Base-by-base conservation (phyloP, 2,329 filamentous ascomycete species). In the Aspergillus vadensis region DNA sequence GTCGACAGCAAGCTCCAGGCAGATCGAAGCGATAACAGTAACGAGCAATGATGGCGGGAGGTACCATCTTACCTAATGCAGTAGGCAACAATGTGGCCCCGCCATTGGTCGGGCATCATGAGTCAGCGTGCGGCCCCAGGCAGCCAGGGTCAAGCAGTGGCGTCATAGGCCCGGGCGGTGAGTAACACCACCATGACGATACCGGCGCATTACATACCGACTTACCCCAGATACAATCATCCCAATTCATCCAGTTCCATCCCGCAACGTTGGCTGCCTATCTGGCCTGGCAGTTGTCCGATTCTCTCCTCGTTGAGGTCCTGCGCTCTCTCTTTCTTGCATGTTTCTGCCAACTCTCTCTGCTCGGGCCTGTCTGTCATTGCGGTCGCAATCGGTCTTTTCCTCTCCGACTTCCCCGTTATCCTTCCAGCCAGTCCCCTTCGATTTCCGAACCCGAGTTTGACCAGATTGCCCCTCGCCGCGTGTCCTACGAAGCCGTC, bases 151-250 rank as follows among this genome's bases (percentile, higher is more conserved):
- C 21, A 53, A 23, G 60, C 39, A 32, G 67, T 74, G 71, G 71
- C 74, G 77, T 75, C 72, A 73, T 73, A 70, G 68, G 63, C 44
- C 38, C 17, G 68, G 70, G 73, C 73, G 74, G 73, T 75, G 70
- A 72, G 66, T 49, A 54, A 49, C 32, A 9, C 17, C 30, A 10
- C 41, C 6, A 3, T 3, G 48, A 36, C 10, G 41, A 56, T 30
- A 56, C 25, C 25, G 23, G n/a, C 25, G 47, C 41, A 32, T 50
- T 50, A 50, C 47, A 50, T 50, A 50, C 41, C 21, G 14, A 17
- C 23, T 48, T 63, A 61, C 61, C 61, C 61, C 61, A 63, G 61
- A 63, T 55, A 49, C 53, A 57, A 57, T 49, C 48, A 57, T 60
- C 54, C 48, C 57, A 44, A 44, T 44, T 19, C 41, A 19, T 23